Conservation (phyloP, 805 yeast genomes). For the Candida manassasensis region DNA sequence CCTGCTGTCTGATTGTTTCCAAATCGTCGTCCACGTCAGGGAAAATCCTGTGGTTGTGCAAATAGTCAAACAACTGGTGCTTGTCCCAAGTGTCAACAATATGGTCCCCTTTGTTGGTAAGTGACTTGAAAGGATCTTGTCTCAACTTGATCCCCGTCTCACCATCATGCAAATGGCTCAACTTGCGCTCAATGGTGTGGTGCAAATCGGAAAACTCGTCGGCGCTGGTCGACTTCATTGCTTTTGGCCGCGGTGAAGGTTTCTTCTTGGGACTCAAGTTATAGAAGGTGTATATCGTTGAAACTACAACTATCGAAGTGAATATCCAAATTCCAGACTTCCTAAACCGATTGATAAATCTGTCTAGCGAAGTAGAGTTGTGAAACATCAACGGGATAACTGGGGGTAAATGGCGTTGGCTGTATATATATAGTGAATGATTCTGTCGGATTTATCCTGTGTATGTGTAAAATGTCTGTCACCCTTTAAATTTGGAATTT, state of each 20-base stretch:
- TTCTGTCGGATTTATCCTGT: too few relatives aligned
- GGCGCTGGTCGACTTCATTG: background rate
- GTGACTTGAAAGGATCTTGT: slow-evolving; percentile 1
- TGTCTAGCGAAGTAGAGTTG: slow-evolving; percentile 25
- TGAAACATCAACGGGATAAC: background rate
- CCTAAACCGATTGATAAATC: slow-evolving; percentile 24
- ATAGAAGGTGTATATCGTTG: slow-evolving; percentile 25
- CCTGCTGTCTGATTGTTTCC: slow-evolving; percentile 9
- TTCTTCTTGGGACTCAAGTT: slow-evolving; percentile 13
- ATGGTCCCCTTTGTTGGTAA: slow-evolving; percentile 6
- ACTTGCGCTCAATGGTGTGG: background rate
- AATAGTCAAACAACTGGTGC: slow-evolving; percentile 14
- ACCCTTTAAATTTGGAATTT: background rate
- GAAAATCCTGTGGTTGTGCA: slow-evolving; percentile 12
- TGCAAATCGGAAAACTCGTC: slow-evolving; percentile 3
- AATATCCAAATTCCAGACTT: slow-evolving; percentile 34
- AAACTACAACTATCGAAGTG: slow-evolving; percentile 25
- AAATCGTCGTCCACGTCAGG: slow-evolving; percentile 17
- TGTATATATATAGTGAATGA: too few relatives aligned
- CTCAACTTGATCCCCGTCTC: slow-evolving; percentile 5
- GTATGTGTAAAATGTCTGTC: too few relatives aligned
- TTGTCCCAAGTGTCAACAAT: slow-evolving; percentile 14
- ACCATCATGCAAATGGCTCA: slow-evolving; percentile 3
- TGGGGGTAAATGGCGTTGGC: background rate
- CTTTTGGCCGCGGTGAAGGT: slow-evolving; percentile 7